These are phyloP conservation scores for Pythium brassicae DNA, from an alignment of 352 stramenopile genomes.

Conservation along the genomic window DNA sequence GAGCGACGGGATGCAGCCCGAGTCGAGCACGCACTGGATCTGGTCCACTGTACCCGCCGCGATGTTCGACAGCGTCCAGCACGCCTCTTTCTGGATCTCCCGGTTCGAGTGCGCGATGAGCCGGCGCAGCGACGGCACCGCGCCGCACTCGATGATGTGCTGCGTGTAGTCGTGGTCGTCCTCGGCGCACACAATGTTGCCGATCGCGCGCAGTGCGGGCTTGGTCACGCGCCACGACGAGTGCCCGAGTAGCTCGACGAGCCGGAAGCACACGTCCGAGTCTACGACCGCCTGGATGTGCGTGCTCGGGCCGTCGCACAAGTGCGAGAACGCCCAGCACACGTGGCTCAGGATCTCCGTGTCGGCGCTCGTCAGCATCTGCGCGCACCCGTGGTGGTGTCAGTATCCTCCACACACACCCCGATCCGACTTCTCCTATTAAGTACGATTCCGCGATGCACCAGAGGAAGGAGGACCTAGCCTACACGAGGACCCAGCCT, in stretches of 20 bases:
- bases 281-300: conserved; percentile 96
- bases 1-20: conserved; percentile 92
- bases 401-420: too few species aligned
- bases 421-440: too few species aligned
- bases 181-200: conserved; percentile 99
- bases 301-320: conserved; percentile 95
- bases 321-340: conserved; percentile 96
- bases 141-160: conserved; percentile 96
- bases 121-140: conserved; percentile 90
- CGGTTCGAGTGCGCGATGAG: conserved; percentile 95
- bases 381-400: not conserved
- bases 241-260: conserved; percentile 93
- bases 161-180: conserved; percentile 91
- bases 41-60: conserved; percentile 96
- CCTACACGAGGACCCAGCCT: not conserved
- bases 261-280: conserved; percentile 80
- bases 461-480: too few species aligned
- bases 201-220: conserved; percentile 94
- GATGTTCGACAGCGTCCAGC: conserved; percentile 97
- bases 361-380: conserved; percentile 93
- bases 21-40: conserved; percentile 98
- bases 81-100: conserved; percentile 98
- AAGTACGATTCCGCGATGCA: not conserved
- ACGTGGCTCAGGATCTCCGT: conserved; percentile 93
- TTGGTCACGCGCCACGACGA: conserved; percentile 96